phyloP scores from a whole-genome alignment of 805 yeast species.

The Ogataea nonfermentans region DNA sequence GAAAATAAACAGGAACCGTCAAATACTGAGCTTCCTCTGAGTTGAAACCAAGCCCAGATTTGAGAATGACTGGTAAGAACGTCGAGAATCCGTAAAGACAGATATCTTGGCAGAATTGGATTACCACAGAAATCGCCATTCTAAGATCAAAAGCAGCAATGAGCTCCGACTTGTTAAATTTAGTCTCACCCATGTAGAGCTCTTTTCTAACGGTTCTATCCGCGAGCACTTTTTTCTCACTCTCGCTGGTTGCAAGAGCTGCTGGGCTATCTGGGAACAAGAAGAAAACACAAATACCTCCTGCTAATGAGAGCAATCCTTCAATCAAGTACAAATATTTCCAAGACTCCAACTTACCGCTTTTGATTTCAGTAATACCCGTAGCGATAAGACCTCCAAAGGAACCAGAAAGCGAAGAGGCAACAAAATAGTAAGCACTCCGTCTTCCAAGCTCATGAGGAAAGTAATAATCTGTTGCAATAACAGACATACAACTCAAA shows the following conservation, averaged over 20 bases:
- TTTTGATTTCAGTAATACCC: slow-evolving; percentile 19
- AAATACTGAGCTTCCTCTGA: slow-evolving; percentile 13
- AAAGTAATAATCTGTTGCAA: slow-evolving; percentile 18
- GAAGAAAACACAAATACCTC: slow-evolving; percentile 11
- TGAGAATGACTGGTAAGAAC: slow-evolving; percentile 19
- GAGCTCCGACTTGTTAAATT: slow-evolving; percentile 8
- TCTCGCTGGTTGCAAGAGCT: slow-evolving; percentile 2
- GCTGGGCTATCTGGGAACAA: slow-evolving; percentile 7
- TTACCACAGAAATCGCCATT: slow-evolving; percentile 9
- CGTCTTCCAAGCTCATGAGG: slow-evolving; percentile 17
- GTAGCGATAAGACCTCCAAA: slow-evolving; percentile 23
- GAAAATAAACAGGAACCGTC: slow-evolving; percentile 18
- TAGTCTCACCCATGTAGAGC: slow-evolving; percentile 7
- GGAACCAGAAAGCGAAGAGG: slow-evolving; percentile 20
- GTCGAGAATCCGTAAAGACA: slow-evolving; percentile 13
- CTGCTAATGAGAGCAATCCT: slow-evolving; percentile 13
- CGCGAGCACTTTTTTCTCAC: slow-evolving; percentile 3
- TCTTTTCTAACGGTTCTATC: slow-evolving; percentile 3
- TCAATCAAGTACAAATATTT: slow-evolving; percentile 18
- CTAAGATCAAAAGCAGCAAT: slow-evolving; percentile 5
- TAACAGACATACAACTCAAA: slow-evolving; percentile 24
- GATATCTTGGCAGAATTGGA: slow-evolving; percentile 16
- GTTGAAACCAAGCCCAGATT: slow-evolving; percentile 12
- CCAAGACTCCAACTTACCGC: slow-evolving; percentile 22
- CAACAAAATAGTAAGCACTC: slow-evolving; percentile 16